Percentiles rank a stretch among this genome's conserved stretches.
phyloP scores from a whole-genome alignment of 768 basidiomycete species.

The Cantharellus cinnabarinus region DNA sequence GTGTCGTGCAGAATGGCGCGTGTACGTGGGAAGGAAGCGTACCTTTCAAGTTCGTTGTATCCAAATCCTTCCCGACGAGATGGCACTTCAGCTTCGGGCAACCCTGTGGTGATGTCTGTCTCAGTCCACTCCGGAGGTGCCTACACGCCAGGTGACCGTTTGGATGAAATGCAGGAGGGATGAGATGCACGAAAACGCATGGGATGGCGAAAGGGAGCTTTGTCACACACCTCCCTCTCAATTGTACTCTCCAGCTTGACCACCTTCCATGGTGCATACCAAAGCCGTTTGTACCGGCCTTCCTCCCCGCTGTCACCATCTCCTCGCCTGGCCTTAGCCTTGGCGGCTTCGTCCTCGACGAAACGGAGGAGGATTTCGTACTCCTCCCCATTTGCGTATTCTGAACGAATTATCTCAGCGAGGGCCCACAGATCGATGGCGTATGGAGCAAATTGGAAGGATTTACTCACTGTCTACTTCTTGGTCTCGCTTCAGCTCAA shows the following conservation, averaged over 20 bases:
- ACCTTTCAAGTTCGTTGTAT: neutral
- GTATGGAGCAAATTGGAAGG: too few species aligned
- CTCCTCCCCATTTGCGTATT: conserved; percentile 15
- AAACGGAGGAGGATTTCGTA: conserved; percentile 22
- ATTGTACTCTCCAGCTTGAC: conserved; percentile 13
- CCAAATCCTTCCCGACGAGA: neutral
- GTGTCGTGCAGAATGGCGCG: too few species aligned
- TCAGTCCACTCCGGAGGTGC: neutral
- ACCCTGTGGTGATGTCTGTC: neutral
- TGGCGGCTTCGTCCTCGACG: conserved; percentile 16
- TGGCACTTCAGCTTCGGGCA: neutral
- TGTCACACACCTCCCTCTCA: conserved; percentile 14
- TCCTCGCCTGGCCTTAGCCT: conserved; percentile 8
- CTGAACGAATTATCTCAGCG: neutral
- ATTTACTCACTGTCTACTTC: too few species aligned
- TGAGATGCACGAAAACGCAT: neutral
- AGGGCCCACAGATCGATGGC: too few species aligned
- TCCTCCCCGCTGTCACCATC: conserved; percentile 18
- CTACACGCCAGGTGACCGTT: neutral
- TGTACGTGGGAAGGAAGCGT: too few species aligned
- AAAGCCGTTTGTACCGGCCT: conserved; percentile 17
- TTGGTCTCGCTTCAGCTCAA: too few species aligned
- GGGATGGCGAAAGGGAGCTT: conserved; percentile 7
- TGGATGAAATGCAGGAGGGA: neutral
- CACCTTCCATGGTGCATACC: conserved; percentile 30